phyloP scores from a whole-genome alignment of 148 eudicot genomes.

The Rhododendron griersonianum region DNA sequence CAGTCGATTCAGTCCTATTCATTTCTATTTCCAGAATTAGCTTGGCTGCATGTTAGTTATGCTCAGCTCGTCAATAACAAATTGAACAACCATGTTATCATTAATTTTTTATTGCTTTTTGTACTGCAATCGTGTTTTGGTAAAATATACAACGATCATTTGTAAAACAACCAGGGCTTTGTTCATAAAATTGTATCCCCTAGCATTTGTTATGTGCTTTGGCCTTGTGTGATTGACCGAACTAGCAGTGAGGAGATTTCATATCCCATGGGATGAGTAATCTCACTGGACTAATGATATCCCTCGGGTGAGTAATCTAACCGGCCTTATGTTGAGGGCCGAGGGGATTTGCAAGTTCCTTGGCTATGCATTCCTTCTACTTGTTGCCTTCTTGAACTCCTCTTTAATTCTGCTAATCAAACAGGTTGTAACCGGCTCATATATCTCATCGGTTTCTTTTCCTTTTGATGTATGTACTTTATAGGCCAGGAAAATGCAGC shows the following conservation, averaged over 20 bases:
- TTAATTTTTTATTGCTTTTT: neutral
- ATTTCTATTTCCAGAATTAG: neutral
- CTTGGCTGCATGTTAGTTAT: neutral
- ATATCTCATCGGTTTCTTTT: neutral
- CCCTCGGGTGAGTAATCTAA: neutral
- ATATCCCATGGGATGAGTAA: neutral
- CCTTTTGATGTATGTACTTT: neutral
- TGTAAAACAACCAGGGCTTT: neutral
- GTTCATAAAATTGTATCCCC: neutral
- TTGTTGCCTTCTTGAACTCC: neutral
- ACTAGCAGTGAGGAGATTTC: neutral
- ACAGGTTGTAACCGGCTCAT: neutral
- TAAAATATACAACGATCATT: neutral
- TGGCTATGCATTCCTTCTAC: neutral
- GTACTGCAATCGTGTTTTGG: neutral
- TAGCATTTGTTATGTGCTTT: neutral
- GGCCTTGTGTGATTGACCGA: neutral
- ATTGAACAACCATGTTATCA: neutral
- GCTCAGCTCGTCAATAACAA: neutral
- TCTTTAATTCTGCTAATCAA: neutral
- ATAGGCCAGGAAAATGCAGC: conserved; percentile 69
- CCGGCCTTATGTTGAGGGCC: neutral
- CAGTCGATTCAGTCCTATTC: neutral
- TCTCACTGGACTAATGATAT: neutral
- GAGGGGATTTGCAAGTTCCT: neutral